Conservation (phyloP, 352 stramenopile species). For the Phytophthora tentaculata region DNA sequence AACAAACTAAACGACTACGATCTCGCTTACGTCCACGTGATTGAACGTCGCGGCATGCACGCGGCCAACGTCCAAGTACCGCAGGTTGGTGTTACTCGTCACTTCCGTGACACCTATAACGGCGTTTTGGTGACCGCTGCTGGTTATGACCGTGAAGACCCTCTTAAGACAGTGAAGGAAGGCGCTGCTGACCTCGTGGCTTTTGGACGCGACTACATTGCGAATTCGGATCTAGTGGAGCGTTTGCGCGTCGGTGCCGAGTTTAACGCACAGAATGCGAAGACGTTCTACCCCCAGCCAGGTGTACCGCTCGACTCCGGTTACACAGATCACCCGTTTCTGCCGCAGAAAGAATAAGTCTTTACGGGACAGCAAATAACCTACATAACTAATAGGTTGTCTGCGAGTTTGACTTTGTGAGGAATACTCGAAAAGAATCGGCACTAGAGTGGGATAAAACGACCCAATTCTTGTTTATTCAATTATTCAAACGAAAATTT, state of each 20-base stretch:
- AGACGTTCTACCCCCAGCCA: conserved; percentile 34
- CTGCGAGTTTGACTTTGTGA: no score
- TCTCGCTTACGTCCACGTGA: conserved; percentile 6
- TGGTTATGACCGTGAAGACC: conserved; percentile 37
- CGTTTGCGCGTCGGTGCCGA: conserved; percentile 35
- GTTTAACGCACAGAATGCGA: conserved; percentile 35
- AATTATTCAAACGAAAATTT: no score
- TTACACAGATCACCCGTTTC: conserved; percentile 40
- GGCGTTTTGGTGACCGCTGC: conserved; percentile 48
- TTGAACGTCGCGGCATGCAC: conserved; percentile 33
- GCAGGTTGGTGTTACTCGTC: conserved; percentile 41
- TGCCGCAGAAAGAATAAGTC: background rate
- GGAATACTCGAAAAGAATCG: no score
- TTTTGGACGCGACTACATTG: conserved; percentile 56
- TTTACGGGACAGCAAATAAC: no score
- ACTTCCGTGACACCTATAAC: conserved; percentile 48
- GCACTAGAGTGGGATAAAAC: no score
- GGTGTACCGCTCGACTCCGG: conserved; percentile 25
- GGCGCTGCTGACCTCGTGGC: conserved; percentile 46
- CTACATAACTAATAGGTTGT: no score
- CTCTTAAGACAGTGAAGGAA: conserved; percentile 36
- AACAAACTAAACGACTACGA: conserved; percentile 10
- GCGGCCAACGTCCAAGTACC: conserved; percentile 27
- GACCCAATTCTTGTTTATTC: no score
- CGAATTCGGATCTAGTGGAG: conserved; percentile 54